Evolutionary conservation across 352 stramenopile genomes (phyloP).

Genomic region (Globisporangium irregulare): DNA sequence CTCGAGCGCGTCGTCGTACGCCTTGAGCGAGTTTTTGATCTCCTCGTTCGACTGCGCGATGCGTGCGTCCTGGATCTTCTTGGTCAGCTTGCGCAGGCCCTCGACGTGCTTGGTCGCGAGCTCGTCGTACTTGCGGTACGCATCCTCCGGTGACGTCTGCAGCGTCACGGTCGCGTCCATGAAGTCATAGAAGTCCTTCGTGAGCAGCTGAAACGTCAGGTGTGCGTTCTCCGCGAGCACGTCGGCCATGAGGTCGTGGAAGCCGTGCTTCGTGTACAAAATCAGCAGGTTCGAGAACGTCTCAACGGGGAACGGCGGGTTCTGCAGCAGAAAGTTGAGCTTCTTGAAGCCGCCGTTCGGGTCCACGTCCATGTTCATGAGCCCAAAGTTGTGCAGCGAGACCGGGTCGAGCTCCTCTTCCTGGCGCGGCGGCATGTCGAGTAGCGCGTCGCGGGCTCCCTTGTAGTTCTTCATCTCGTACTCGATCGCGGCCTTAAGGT

Average conservation of each 20-base stretch:
- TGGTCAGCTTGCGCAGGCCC: slow-evolving; percentile 91
- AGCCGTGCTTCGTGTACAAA: slow-evolving; percentile 94
- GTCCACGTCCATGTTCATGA: slow-evolving; percentile 95
- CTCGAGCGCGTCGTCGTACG: slow-evolving; percentile 94
- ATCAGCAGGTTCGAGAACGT: slow-evolving; percentile 95
- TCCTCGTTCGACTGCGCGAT: slow-evolving; percentile 90
- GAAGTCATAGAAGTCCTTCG: slow-evolving; percentile 94
- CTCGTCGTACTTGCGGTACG: slow-evolving; percentile 92
- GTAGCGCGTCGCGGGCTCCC: slow-evolving; percentile 75
- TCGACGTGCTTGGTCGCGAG: slow-evolving; percentile 93
- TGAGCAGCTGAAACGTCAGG: slow-evolving; percentile 92
- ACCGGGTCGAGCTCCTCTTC: slow-evolving; percentile 94
- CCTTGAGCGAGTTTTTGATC: slow-evolving; percentile 90
- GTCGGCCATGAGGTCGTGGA: slow-evolving; percentile 94
- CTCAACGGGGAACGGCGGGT: slow-evolving; percentile 93
- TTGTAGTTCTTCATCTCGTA: slow-evolving; percentile 94
- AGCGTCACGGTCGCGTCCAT: slow-evolving; percentile 94
- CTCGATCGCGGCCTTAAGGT: slow-evolving; percentile 95
- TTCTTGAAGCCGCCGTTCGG: slow-evolving; percentile 93
- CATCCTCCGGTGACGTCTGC: slow-evolving; percentile 93
- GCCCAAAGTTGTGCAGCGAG: slow-evolving; percentile 85
- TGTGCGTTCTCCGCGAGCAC: slow-evolving; percentile 94
- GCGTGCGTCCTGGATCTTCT: slow-evolving; percentile 92
- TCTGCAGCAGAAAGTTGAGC: slow-evolving; percentile 93
- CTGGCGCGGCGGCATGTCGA: slow-evolving; percentile 90